phyloP scores from a whole-genome alignment of 2,329 filamentous ascomycete genomes.

The Alternaria conjuncta region DNA sequence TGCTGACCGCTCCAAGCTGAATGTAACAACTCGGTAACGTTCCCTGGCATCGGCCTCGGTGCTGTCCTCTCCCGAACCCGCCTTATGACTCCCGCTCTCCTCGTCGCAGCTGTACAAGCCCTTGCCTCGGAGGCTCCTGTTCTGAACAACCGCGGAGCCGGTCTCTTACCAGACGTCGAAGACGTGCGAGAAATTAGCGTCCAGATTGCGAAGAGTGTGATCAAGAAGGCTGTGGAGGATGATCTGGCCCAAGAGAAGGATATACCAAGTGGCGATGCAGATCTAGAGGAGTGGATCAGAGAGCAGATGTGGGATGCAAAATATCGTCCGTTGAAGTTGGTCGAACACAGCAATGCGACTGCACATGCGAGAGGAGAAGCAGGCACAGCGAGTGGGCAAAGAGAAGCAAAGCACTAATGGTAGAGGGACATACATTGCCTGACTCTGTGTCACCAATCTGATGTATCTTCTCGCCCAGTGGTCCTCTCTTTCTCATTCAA shows the following conservation, averaged over 20 bases:
- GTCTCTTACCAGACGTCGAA: constrained; percentile 77
- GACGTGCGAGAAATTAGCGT: constrained; percentile 78
- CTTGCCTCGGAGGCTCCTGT: constrained; percentile 76
- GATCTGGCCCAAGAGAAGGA: constrained; percentile 68
- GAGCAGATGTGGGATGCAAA: constrained; percentile 82
- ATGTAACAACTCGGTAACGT: constrained; percentile 87
- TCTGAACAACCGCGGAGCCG: constrained; percentile 65
- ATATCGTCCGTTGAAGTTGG: constrained; percentile 69
- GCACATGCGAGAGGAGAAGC: constrained; percentile 67
- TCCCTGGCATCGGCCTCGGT: constrained; percentile 85
- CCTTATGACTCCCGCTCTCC: constrained; percentile 76
- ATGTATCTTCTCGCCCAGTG: not conserved
- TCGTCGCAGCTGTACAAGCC: constrained; percentile 78
- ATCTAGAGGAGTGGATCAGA: constrained; percentile 73
- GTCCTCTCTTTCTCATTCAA: constrained; percentile 8
- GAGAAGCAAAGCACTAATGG: constrained; percentile 19
- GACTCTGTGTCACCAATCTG: not conserved
- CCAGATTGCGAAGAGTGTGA: constrained; percentile 76
- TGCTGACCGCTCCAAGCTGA: constrained; percentile 63
- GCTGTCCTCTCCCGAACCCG: constrained; percentile 72
- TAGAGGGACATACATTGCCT: not conserved
- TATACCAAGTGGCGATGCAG: constrained; percentile 66
- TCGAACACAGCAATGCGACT: constrained; percentile 59
- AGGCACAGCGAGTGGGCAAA: constrained; percentile 46
- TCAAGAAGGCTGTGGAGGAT: constrained; percentile 73